Evolutionary conservation across 176 grass and related monocot genomes (phyloP), one percentile per base, ranked within the genome.

Genomic region (Oryza longistaminata): DNA sequence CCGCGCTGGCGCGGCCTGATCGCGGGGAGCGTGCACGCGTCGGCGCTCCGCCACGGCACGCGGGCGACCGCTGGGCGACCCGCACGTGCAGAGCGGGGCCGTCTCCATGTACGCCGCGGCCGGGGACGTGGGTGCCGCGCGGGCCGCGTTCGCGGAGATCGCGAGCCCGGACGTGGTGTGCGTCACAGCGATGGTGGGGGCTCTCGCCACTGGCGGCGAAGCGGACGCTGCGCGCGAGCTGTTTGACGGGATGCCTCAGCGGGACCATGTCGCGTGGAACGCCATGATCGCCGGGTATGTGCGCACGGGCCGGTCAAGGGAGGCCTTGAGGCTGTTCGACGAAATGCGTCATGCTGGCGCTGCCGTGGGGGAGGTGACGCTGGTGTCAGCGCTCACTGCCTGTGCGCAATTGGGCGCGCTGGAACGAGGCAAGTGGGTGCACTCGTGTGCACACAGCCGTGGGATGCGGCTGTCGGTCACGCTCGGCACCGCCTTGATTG

Each of bases 91-190:
- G 79, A 94, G 90, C 81, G 79, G 83, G 5, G 83, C 86, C 55
- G 80, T 97, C 37, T 88, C 89, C 68, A 91, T 97, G 90, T 97
- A 97, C 88, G 90, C 88, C 25, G 87, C 83, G 26, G 71, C 90
- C 16, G 87, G 85, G 73, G 79, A 88, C 35, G 68, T 60, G 21
- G 27, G 66, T 11, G 71, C 72, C 67, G 75, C 77, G 26, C 85
- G 80, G 43, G 45, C 75, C 3, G 83, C 87, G 16, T 94, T 87
- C 73, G 45, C 71, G 29, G 94, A 90, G 77, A 84, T 93, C 68
- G 15, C 15, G n/a, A 14, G 78, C 61, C 91, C 91, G 29, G 89
- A 93, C 75, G 10, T 88, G 42, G 89, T 97, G 25, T 77, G 66
- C 71, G 50, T 37, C 50, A 97, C 94, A 9, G 89, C 91, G 6